A percentile compares a stretch with the other conserved stretches of the same genome.
phyloP scores from a whole-genome alignment of 208 protist species.

The Phytomonas sp. region DNA sequence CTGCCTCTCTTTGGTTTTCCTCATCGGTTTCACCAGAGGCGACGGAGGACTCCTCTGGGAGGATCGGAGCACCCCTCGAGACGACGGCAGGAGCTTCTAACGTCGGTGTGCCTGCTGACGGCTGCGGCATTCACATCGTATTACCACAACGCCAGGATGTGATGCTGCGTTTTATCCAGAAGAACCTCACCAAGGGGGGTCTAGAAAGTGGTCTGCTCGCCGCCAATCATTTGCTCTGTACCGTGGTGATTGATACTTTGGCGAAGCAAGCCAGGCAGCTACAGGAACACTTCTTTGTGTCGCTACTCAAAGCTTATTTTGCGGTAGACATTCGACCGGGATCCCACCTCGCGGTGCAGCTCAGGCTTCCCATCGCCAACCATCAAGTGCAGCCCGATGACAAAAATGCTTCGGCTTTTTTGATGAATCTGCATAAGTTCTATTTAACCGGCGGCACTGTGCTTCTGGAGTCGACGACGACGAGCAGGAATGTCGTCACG shows the following conservation, averaged over 20 bases:
- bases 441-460: constrained; percentile 29
- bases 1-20: constrained; percentile 9
- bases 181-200: constrained; percentile 32
- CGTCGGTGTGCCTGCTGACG: background rate
- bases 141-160: constrained; percentile 32
- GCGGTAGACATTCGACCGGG: constrained; percentile 50
- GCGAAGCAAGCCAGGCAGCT: constrained; percentile 32
- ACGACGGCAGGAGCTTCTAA: background rate
- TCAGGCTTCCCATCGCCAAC: constrained; percentile 16
- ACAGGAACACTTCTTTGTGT: constrained; percentile 36
- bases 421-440: constrained; percentile 10
- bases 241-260: constrained; percentile 54
- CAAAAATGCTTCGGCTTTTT: background rate
- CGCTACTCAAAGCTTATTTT: constrained; percentile 22
- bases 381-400: background rate
- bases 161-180: constrained; percentile 33
- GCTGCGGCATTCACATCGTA: constrained; percentile 7
- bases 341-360: constrained; percentile 37
- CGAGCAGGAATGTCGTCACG: background rate
- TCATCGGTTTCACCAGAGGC: constrained; percentile 11
- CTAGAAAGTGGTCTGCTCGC: constrained; percentile 45
- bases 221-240: constrained; percentile 44
- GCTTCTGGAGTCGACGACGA: constrained; percentile 21
- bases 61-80: background rate
- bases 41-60: background rate